Conservation (phyloP, 306 rosid genomes). For the Cicer bijugum region DNA sequence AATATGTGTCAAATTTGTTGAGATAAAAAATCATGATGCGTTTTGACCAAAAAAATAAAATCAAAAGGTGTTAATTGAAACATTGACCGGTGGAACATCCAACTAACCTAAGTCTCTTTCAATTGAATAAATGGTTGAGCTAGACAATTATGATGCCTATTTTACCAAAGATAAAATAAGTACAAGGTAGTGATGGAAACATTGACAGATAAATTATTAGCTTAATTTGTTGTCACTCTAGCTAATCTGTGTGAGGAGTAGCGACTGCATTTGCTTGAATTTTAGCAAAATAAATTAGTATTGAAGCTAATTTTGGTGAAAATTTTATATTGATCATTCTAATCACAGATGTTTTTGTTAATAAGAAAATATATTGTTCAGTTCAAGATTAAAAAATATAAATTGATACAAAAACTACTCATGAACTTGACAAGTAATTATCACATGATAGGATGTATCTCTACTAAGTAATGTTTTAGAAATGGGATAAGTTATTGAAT, state of each 20-base stretch:
- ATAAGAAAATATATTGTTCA: too few relatives aligned
- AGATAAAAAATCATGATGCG: slow-evolving; percentile 7
- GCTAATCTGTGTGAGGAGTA: not conserved
- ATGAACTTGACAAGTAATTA: not conserved
- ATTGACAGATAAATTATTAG: not conserved
- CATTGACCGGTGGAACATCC: slow-evolving; percentile 4
- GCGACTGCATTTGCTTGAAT: not conserved
- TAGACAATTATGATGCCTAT: not conserved
- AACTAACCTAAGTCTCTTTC: not conserved
- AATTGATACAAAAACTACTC: not conserved
- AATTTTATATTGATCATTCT: not conserved
- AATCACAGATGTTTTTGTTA: too few relatives aligned
- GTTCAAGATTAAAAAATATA: not conserved
- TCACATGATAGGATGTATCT: not conserved
- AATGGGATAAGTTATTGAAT: not conserved
- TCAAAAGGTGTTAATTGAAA: slow-evolving; percentile 11
- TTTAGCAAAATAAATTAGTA: not conserved
- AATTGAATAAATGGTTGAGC: not conserved
- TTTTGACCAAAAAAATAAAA: not conserved
- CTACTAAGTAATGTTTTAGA: not conserved
- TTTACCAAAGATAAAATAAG: not conserved
- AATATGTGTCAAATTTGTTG: slow-evolving; percentile 9
- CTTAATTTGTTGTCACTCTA: not conserved
- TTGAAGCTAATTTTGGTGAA: not conserved
- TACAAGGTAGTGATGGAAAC: not conserved